phyloP scores from a whole-genome alignment of 768 basidiomycete genomes.

The Pulveroboletus ravenelii region DNA sequence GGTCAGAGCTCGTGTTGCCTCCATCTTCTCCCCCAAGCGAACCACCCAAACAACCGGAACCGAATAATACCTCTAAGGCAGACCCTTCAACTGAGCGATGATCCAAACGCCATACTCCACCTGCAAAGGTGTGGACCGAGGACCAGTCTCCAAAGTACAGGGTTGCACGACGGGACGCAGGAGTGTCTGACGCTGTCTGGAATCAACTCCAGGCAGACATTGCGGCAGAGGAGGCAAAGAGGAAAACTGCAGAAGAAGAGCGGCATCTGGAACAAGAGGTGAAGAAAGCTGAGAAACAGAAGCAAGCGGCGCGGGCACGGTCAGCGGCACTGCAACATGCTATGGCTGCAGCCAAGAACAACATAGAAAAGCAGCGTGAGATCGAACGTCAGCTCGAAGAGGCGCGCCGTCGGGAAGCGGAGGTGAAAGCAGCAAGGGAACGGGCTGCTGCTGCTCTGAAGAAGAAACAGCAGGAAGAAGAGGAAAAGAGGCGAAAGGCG shows the following conservation, averaged over 20 bases:
- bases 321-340: slow-evolving; percentile 14
- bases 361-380: slow-evolving; percentile 19
- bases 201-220: slow-evolving; percentile 40
- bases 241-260: slow-evolving; percentile 18
- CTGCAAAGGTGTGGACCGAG: not conserved
- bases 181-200: slow-evolving; percentile 54
- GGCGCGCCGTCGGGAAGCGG: slow-evolving; percentile 27
- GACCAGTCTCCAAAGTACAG: slow-evolving; percentile 6
- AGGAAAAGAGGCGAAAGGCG: slow-evolving; percentile 21
- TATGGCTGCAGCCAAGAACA: slow-evolving; percentile 16
- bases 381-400: slow-evolving; percentile 26
- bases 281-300: slow-evolving; percentile 7
- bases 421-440: slow-evolving; percentile 23
- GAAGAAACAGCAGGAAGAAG: slow-evolving; percentile 38
- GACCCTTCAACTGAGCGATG: not conserved
- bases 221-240: slow-evolving; percentile 21
- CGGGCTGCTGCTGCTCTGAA: slow-evolving; percentile 26
- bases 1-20: slow-evolving; percentile 57
- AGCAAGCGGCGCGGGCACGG: slow-evolving; percentile 10
- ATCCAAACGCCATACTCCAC: not conserved
- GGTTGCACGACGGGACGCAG: slow-evolving; percentile 40
- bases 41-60: slow-evolving; percentile 5
- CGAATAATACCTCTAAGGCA: not conserved
- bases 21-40: not conserved
- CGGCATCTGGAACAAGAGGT: slow-evolving; percentile 17